Evolutionary conservation across 306 rosid genomes (phyloP), one percentile per base, ranked within the genome.

Genomic region (Alnus rubra): DNA sequence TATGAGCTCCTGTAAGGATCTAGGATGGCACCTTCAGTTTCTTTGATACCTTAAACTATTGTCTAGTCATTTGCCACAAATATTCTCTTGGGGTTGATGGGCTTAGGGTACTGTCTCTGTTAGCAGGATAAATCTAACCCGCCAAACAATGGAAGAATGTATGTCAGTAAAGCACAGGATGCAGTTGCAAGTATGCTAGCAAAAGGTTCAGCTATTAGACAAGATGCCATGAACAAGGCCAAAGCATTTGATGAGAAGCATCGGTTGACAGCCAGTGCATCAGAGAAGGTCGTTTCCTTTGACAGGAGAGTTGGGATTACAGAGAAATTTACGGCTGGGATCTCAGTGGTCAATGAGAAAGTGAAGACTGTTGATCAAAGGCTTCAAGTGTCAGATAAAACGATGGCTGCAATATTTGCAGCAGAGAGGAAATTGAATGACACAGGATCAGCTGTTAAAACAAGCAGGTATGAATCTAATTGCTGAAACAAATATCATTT

Each of bases 171-270:
- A 87, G 98, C 97, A 75, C 97, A 94, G 60, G 97, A 84, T 88
- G 97, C 76, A 62, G 97, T 94, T 69, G 82, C 92, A 12, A 87
- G 33, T 81, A 74, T 94, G 92, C 80, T 92, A 64, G 93, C 97
- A 0, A 94, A 89, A 82, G 92, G 97, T 80, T 92, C 94, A 35
- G 96, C 97, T 42, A 92, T 94, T 74, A 83, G 90, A 39, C 97
- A 94, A 84, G 98, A 94, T 84, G 97, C 93, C 0, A 59, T 94
- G 82, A 94, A 86, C 87, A 94, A 89, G 85, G 98, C 98, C 73
- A 94, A 94, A 89, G 94, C 98, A 82, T 94, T 94, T 88, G 98
- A 94, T 80, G 98, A 92, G 79, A 94, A 92, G 80, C 98, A 94
- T 88, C 91, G 79, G 65, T 85, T 94, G 81, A 85, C 82, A 55